phyloP scores from a whole-genome alignment of 306 rosid species.

The Abrus precatorius region DNA sequence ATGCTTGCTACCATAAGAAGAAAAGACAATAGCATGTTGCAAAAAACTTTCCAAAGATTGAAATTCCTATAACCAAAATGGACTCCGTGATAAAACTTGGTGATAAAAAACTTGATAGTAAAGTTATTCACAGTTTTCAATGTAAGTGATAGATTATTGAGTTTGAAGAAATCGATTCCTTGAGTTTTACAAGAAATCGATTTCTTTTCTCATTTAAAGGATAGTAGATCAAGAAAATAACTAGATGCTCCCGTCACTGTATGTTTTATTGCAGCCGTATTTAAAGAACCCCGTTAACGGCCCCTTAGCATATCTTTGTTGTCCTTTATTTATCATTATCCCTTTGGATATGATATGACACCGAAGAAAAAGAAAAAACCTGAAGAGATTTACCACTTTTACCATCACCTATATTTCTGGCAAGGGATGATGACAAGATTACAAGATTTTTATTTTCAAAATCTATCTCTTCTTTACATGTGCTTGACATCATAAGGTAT shows the following conservation, averaged over 20 bases:
- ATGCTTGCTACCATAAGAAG: conserved; percentile 9
- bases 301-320: neutral
- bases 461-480: conserved; percentile 25
- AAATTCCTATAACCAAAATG: no score
- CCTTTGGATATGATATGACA: neutral
- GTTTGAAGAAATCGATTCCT: no score
- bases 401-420: neutral
- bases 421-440: conserved; percentile 12
- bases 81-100: no score
- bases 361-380: neutral
- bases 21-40: neutral
- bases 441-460: neutral
- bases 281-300: neutral
- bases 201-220: conserved; percentile 7
- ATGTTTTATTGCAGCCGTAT: neutral
- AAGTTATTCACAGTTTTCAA: no score
- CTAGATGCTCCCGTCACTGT: neutral
- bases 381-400: neutral
- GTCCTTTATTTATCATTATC: neutral
- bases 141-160: no score
- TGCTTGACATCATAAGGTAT: conserved; percentile 43
- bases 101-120: no score
- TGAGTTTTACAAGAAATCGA: no score
- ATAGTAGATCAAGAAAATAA: neutral
- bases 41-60: neutral